A percentile compares a stretch with the other conserved stretches of the same genome.
Conservation (phyloP, 345 rosid species). For the Corymbia maculata region DNA sequence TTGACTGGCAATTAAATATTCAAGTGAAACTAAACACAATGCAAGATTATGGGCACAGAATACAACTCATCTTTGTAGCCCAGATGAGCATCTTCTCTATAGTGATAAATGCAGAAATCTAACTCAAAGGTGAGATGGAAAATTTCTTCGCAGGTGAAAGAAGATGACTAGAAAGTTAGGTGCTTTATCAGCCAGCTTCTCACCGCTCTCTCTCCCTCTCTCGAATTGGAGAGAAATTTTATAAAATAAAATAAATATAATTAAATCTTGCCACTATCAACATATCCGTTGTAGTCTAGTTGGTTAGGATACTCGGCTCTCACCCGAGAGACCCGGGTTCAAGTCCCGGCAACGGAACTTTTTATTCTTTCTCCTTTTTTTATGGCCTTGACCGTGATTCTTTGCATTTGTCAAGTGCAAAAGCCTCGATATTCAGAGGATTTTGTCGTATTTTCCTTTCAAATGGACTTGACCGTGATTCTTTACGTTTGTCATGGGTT, state of each 20-base stretch:
- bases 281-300: slow-evolving; percentile 33
- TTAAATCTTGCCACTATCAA: accelerated
- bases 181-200: neutral
- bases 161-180: neutral
- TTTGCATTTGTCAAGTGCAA: neutral
- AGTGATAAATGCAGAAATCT: neutral
- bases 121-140: neutral
- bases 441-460: neutral
- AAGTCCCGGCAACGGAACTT: slow-evolving; percentile 26
- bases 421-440: no score
- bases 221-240: neutral
- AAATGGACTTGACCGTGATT: neutral
- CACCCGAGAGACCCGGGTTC: slow-evolving; percentile 41
- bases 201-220: neutral
- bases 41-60: neutral
- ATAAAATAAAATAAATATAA: accelerated
- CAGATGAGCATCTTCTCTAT: neutral
- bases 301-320: slow-evolving; percentile 43
- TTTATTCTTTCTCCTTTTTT: neutral
- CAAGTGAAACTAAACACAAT: neutral
- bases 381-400: neutral
- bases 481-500: neutral
- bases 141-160: neutral
- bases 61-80: neutral
- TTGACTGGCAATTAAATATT: neutral